Evolutionary conservation across 768 basidiomycete species (phyloP), one percentile per base, ranked within the genome.

Genomic region (Piloderma croceum): DNA sequence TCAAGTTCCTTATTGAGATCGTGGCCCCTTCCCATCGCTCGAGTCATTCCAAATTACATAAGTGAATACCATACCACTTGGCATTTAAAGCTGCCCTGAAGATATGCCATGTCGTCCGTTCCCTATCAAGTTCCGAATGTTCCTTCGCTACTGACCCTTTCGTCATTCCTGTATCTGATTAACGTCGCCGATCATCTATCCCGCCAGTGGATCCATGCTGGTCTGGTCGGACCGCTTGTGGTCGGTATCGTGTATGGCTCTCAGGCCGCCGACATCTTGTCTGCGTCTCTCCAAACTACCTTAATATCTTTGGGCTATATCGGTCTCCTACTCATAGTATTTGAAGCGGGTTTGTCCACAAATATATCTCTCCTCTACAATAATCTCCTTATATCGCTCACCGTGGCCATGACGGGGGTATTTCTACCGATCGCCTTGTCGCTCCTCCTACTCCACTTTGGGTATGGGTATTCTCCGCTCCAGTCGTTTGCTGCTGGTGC

Each of bases 401-500:
- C 65, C 12, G 72, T 72, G 18, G 80, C 78, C 1, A 42, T 71
- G 5, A 73, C 70, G 1, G 80, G 81, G 2, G 64, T 80, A 23
- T 54, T 61, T 3, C 43, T 76, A 1, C 78, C 77, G 4, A 67
- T 82, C 31, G 71, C 61, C 0, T 52, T 75, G 1, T 71, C 70
- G 1, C 63, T 77, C 42, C 55, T 71, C 3, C 61, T 77, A 2
- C 50, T 79, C 5, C 47, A 57, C 21, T 57, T 63, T 13, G 69
- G 59, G 13, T 76, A 58, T 42, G 61, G 65, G 3, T 73, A 71
- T 42, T 43, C 58, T 1, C 38, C 53, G 0, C 46, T 76, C 3
- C 71, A 78, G 44, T 62, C 73, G 3, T 83, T 86, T 51, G 69
- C 74, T 0, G 76, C 77, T 0, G 81, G 81, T 1, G 76, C 79